Evolutionary conservation across 1,139 yeast species (phyloP), one percentile per base, ranked within the genome.

Genomic region (Meyerozyma athensensis): DNA sequence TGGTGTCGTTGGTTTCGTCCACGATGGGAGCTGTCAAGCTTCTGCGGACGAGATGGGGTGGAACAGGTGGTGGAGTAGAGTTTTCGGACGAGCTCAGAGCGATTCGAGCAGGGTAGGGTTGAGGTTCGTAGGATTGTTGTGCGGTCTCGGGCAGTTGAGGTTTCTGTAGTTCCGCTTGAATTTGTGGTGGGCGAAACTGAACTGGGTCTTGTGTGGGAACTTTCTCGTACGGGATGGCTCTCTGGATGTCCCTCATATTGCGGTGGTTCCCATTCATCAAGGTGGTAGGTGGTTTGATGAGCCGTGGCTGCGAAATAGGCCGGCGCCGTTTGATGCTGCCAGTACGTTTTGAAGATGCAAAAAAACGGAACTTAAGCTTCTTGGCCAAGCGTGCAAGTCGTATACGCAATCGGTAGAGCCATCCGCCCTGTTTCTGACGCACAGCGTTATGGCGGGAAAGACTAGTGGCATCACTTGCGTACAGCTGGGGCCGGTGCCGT

Each of bases 1-100:
- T 47, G 20, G 62, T 37, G 26, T 55, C 54, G 14, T 42, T 30
- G 7, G 33, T 28, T 8, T 34, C 37, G 18, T 33, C 37, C 7
- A 34, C 17, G 5, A 33, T 12, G 2, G 32, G 39, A 4, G 34
- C 32, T 5, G 33, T 34, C 21, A 19, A 13, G 19, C 30, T 26
- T 14, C 33, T 34, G 19, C 24, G 30, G n/a, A 28, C 30, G 7
- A 30, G 32, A 19, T 26, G 31, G 10, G 30, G 36, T 9, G 36
- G 36, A 26, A 34, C 36, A 17, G 30, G 36, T 7, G 36, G 36
- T 17, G 32, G 32, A 7, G 32, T 28, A 9, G 32, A 28, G n/a
- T 7, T 13, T 14, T n/a, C 19, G 13, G 32, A 28, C 28, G 28
- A 24, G 13, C 9, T 9, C 28, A 24, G 28, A 9, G 28, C 12